phyloP scores from a whole-genome alignment of 495 filamentous ascomycete genomes.

The Podospora sp. region DNA sequence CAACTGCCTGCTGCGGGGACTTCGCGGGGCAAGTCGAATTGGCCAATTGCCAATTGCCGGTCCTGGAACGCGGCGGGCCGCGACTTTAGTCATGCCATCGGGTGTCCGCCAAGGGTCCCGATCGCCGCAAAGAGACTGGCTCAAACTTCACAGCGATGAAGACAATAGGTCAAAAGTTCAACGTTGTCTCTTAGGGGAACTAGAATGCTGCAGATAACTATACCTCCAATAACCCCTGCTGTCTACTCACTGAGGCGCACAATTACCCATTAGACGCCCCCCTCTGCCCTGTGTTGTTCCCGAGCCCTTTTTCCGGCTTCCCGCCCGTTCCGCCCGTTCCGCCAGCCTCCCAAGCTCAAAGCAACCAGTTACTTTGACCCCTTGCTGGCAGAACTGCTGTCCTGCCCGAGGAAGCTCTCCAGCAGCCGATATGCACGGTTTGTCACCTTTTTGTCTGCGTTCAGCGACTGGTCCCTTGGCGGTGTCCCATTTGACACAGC shows the following conservation, averaged over 20 bases:
- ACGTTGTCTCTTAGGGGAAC: neutral
- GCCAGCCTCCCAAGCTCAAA: neutral
- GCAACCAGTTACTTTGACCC: constrained; percentile 2
- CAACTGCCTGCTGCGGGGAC: neutral
- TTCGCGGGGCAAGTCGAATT: constrained; percentile 3
- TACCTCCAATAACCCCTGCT: neutral
- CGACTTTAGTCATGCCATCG: neutral
- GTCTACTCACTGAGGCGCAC: neutral
- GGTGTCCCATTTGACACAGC: constrained; percentile 1
- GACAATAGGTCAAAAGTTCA: neutral
- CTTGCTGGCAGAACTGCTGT: constrained; percentile 17
- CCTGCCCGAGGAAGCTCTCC: constrained; percentile 27
- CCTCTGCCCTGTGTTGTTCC: neutral
- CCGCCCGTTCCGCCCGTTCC: neutral
- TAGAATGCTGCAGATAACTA: neutral
- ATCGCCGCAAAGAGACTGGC: neutral
- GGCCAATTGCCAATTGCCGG: constrained; percentile 10
- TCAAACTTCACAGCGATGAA: neutral
- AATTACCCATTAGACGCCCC: constrained; percentile 6
- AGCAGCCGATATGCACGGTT: constrained; percentile 27
- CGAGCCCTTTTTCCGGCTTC: constrained; percentile 5
- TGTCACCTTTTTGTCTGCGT: constrained; percentile 19
- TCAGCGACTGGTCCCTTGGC: constrained; percentile 17
- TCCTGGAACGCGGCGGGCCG: neutral
- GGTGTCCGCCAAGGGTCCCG: neutral